Conservation (phyloP, 371 early-diverging fungal species). For the Mucor velutinosus region DNA sequence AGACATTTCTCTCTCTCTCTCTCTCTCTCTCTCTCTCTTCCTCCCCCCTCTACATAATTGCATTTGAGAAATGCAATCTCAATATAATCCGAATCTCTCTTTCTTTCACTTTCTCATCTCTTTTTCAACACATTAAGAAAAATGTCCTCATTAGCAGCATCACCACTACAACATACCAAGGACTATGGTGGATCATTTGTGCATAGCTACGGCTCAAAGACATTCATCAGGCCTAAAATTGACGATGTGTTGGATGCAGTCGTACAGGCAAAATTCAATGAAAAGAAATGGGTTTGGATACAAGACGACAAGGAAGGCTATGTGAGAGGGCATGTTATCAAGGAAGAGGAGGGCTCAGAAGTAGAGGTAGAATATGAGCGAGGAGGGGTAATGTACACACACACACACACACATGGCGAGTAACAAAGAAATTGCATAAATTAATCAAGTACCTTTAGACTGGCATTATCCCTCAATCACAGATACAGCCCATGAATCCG, state of each 20-base stretch:
- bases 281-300: conserved; percentile 97
- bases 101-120: conserved; percentile 4
- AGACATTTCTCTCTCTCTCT: not conserved
- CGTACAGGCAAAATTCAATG: conserved; percentile 77
- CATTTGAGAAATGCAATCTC: too few species aligned
- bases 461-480: not conserved
- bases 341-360: conserved; percentile 64
- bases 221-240: conserved; percentile 37
- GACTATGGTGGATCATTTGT: conserved; percentile 46
- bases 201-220: conserved; percentile 51
- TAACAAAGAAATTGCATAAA: not conserved
- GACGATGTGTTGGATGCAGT: conserved; percentile 68
- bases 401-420: not conserved
- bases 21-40: not conserved
- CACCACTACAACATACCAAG: not conserved
- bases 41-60: not conserved
- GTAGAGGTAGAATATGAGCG: conserved; percentile 62
- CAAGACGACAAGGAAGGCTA: conserved; percentile 90
- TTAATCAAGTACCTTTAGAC: conserved; percentile 5
- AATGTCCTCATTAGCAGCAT: not conserved
- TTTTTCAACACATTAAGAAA: not conserved
- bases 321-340: conserved; percentile 80
- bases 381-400: conserved; percentile 51
- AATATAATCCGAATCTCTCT: not conserved
- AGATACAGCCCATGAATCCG: conserved; percentile 85